Conservation (phyloP, 2,329 filamentous ascomycete species). For the Fusarium dlaminii region DNA sequence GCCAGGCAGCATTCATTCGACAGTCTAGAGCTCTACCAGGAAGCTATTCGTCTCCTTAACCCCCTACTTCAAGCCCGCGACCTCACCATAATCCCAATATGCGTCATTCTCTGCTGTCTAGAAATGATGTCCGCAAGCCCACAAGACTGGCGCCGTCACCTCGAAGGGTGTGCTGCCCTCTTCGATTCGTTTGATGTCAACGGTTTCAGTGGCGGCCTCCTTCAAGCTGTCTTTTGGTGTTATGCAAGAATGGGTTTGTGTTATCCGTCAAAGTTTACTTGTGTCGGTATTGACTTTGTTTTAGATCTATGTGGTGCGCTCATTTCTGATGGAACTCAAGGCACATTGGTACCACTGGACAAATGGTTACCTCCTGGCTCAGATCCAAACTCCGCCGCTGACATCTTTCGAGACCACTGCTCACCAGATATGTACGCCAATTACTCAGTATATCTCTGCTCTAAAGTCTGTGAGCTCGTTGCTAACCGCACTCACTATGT, state of each 20-base stretch:
- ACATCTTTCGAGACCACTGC: slow-evolving; percentile 47
- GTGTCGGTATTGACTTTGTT: background rate
- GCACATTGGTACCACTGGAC: slow-evolving; percentile 58
- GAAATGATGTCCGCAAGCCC: slow-evolving; percentile 56
- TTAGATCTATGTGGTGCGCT: slow-evolving; percentile 64
- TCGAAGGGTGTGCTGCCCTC: slow-evolving; percentile 66
- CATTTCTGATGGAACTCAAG: slow-evolving; percentile 62
- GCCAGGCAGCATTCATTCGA: slow-evolving; percentile 56
- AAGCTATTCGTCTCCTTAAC: slow-evolving; percentile 57
- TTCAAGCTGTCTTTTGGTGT: slow-evolving; percentile 68
- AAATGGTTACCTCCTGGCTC: slow-evolving; percentile 58
- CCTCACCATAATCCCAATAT: slow-evolving; percentile 49
- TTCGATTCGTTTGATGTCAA: slow-evolving; percentile 63
- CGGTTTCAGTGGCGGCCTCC: slow-evolving; percentile 61
- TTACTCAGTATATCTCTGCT: slow-evolving; percentile 65
- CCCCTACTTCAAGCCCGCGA: slow-evolving; percentile 49
- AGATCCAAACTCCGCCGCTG: slow-evolving; percentile 48
- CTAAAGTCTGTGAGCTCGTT: slow-evolving; percentile 61
- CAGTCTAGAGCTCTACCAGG: slow-evolving; percentile 64
- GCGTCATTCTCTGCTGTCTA: slow-evolving; percentile 52
- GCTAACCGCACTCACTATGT: slow-evolving; percentile 58
- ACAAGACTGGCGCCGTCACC: slow-evolving; percentile 63
- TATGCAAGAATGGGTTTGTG: slow-evolving; percentile 64
- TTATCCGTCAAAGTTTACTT: background rate
- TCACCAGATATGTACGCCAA: slow-evolving; percentile 67